A percentile compares a stretch with the other conserved stretches of the same genome.
Evolutionary conservation across 2,329 filamentous ascomycete species (phyloP).

Genomic region (Penicillium carneum): DNA sequence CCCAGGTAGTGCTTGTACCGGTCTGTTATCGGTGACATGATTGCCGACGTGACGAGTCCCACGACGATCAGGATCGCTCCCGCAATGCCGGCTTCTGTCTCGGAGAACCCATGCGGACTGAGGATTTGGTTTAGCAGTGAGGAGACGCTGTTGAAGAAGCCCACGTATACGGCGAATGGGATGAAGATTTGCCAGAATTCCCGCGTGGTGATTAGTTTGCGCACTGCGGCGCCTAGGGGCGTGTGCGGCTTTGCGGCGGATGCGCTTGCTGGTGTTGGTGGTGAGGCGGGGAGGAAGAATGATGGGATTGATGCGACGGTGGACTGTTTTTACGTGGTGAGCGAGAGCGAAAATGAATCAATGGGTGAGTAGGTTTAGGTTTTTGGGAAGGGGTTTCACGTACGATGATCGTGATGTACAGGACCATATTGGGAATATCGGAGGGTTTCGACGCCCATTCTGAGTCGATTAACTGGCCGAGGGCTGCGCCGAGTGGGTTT

Average conservation of each 20-base stretch:
- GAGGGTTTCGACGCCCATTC: constrained; percentile 70
- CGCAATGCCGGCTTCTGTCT: constrained; percentile 85
- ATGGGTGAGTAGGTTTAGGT: neutral
- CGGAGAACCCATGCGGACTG: constrained; percentile 80
- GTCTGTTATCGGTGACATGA: constrained; percentile 83
- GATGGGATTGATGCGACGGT: constrained; percentile 74
- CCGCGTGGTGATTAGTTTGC: constrained; percentile 63
- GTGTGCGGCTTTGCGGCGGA: constrained; percentile 65
- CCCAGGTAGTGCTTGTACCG: constrained; percentile 79
- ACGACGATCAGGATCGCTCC: constrained; percentile 89
- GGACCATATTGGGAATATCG: constrained; percentile 79
- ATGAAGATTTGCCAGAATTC: constrained; percentile 82
- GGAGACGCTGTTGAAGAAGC: constrained; percentile 91
- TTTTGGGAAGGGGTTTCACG: constrained; percentile 42
- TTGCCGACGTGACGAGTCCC: constrained; percentile 77
- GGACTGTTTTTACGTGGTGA: constrained; percentile 51
- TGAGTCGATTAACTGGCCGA: constrained; percentile 86
- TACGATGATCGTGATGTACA: constrained; percentile 84
- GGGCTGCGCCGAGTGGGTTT: constrained; percentile 86
- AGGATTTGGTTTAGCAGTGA: constrained; percentile 90
- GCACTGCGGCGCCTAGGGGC: constrained; percentile 63
- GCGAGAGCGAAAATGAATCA: neutral
- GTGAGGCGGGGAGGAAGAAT: constrained; percentile 78
- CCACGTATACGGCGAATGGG: constrained; percentile 85
- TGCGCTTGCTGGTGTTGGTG: constrained; percentile 78